These are phyloP conservation scores for Kwoniella bestiolae DNA, from an alignment of 768 basidiomycete species.

Conservation along the genomic window DNA sequence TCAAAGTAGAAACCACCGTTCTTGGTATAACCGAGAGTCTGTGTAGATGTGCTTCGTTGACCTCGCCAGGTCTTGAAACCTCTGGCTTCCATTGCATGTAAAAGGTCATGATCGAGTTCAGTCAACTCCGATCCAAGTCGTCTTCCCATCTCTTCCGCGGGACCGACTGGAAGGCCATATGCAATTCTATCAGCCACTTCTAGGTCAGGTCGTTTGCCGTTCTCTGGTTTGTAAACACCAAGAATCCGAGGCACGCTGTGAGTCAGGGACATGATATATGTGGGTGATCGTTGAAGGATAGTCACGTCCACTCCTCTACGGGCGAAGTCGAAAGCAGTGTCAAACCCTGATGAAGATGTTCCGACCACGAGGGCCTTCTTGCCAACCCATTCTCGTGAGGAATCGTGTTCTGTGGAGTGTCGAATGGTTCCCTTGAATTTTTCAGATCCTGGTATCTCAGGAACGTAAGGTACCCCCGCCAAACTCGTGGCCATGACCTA, in stretches of 20 bases:
- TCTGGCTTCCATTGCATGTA: conserved; percentile 18
- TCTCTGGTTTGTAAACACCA: conserved; percentile 22
- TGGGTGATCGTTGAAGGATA: conserved; percentile 64
- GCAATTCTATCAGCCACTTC: conserved; percentile 18
- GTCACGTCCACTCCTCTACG: conserved; percentile 61
- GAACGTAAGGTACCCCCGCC: conserved; percentile 10
- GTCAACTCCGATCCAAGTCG: background rate
- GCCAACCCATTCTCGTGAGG: conserved; percentile 65
- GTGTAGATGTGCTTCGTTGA: conserved; percentile 20
- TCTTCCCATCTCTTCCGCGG: conserved; percentile 24
- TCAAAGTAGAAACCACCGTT: conserved; percentile 40
- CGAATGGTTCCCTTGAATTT: conserved; percentile 68
- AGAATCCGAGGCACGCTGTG: conserved; percentile 56
- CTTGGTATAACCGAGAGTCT: conserved; percentile 24
- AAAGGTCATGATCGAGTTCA: conserved; percentile 11
- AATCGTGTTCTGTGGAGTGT: conserved; percentile 66
- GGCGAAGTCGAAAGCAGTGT: conserved; percentile 62
- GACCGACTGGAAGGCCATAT: conserved; percentile 24
- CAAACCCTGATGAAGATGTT: conserved; percentile 64
- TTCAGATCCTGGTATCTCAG: conserved; percentile 53
- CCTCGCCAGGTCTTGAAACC: conserved; percentile 35
- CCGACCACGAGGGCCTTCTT: conserved; percentile 76
- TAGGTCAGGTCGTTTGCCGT: conserved; percentile 24
- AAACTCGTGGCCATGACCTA: conserved; percentile 29
- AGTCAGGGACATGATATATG: conserved; percentile 63